phyloP scores from a whole-genome alignment of 768 basidiomycete species.

The Tricholoma furcatifolium region DNA sequence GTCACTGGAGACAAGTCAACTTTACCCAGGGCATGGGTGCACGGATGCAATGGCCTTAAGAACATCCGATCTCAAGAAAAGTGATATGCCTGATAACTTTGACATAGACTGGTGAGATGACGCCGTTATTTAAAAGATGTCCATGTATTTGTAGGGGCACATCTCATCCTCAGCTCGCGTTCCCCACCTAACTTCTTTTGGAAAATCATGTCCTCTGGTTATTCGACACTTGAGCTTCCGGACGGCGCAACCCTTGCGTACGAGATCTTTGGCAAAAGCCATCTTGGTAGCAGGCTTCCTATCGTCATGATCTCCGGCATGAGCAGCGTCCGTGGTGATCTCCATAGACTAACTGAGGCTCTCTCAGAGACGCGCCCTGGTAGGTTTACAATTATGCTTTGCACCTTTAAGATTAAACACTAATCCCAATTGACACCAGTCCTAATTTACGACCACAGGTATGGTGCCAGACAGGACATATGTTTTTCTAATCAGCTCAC shows the following conservation, averaged over 20 bases:
- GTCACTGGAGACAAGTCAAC: not conserved
- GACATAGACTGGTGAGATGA: constrained; percentile 8
- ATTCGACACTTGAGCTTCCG: constrained; percentile 28
- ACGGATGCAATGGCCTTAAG: constrained; percentile 13
- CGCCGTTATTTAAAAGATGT: not conserved
- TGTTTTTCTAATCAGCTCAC: not conserved
- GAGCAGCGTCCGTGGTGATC: constrained; percentile 38
- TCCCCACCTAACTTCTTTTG: not conserved
- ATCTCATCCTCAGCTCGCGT: not conserved
- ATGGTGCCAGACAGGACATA: not conserved
- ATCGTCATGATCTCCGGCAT: constrained; percentile 44
- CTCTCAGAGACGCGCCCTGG: constrained; percentile 40
- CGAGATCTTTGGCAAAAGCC: constrained; percentile 39
- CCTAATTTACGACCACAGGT: constrained; percentile 44
- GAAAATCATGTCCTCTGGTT: constrained; percentile 20
- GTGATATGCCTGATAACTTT: not conserved
- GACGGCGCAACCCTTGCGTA: constrained; percentile 46
- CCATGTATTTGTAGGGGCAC: not conserved
- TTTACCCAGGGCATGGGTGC: not conserved
- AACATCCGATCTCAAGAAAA: constrained; percentile 6
- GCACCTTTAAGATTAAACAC: not conserved
- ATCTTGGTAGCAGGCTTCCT: constrained; percentile 29
- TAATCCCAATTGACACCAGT: constrained; percentile 25
- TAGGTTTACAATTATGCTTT: constrained; percentile 12
- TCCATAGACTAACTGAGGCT: constrained; percentile 31